Evolutionary conservation across 2,329 filamentous ascomycete species (phyloP), one percentile per base, ranked within the genome.

Genomic region (Tolypocladium cylindrosporum): DNA sequence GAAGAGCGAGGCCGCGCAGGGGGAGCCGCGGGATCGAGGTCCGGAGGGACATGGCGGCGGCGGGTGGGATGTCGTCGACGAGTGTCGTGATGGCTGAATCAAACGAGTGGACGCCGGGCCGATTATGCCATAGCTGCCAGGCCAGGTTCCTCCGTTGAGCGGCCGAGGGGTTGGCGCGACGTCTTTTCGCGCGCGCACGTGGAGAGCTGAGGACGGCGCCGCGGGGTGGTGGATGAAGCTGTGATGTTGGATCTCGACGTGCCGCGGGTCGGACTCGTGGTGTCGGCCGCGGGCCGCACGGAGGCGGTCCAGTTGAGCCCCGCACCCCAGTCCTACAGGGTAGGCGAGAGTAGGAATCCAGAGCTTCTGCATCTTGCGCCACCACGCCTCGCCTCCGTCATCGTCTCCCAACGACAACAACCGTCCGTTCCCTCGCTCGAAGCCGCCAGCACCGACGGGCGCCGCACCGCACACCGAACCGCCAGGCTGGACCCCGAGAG

Each of bases 11-110:
- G 3, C 57, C 61, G 55, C 57, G 53, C 19, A 50, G 36, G 55
- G 56, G 55, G 16, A 58, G 51, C 3, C 57, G 56, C 21, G 37
- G 55, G 19, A 42, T 40, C 16, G 56, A 60, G 55, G 55, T 60
- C 39, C 61, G 65, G 56, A 60, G 50, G 41, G 58, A 45, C 59
- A 60, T 62, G 56, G 39, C 34, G 52, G 48, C 48, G 50, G 39
- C 34, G 39, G 39, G 24, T 6, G 24, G 5, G 37, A 54, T 31
- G 24, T 41, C 37, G n/a, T 55, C 39, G 10, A 55, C 10, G 36
- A 55, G 9, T 41, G 36, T n/a, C 37, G 39, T 8, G 31, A 36
- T 21, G 14, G 5, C 14, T 24, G 8, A 10, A 19, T 4, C n/a
- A 6, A 51, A 36, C 9, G 48, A 51, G 48, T 21, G 48, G 48